These are phyloP conservation scores for Geotrichum aggregatum DNA, from an alignment of 1,139 yeast genomes.

Conservation along the genomic window DNA sequence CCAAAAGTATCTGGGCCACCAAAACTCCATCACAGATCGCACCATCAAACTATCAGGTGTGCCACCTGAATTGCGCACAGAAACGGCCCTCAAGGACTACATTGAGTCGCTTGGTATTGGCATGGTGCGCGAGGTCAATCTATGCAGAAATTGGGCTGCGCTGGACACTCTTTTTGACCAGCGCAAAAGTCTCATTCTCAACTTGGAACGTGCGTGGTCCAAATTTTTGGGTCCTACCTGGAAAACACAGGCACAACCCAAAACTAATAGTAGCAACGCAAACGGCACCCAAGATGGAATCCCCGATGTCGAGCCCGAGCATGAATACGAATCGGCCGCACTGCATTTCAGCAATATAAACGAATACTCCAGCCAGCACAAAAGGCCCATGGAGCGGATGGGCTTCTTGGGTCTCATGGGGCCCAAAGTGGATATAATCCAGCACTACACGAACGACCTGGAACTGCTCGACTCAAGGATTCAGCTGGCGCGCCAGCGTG, in stretches of 20 bases:
- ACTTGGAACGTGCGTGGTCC: constrained; percentile 73
- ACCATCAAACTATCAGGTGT: constrained; percentile 87
- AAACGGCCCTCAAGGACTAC: constrained; percentile 61
- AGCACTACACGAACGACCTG: constrained; percentile 53
- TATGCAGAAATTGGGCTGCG: constrained; percentile 81
- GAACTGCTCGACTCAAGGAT: constrained; percentile 58
- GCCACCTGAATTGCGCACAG: constrained; percentile 73
- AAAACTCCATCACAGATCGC: constrained; percentile 86
- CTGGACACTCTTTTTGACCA: constrained; percentile 61
- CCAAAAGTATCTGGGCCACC: constrained; percentile 80
- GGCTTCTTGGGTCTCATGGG: constrained; percentile 55
- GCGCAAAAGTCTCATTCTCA: constrained; percentile 51
- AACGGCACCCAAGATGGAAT: too few species aligned
- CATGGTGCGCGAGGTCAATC: constrained; percentile 65
- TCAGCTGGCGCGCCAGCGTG: constrained; percentile 43
- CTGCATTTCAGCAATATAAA: too few species aligned
- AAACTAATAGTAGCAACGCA: too few species aligned
- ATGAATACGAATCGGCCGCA: too few species aligned
- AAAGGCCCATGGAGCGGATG: constrained; percentile 40
- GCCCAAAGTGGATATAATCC: constrained; percentile 60
- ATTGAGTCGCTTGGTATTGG: constrained; percentile 78
- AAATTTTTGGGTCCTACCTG: constrained; percentile 53
- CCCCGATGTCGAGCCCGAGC: too few species aligned
- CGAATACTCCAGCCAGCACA: constrained; percentile 13
- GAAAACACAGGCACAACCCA: too few species aligned